Evolutionary conservation across 2,329 filamentous ascomycete genomes (phyloP), one percentile per base, ranked within the genome.

Genomic region (Botrytis pseudocinerea): DNA sequence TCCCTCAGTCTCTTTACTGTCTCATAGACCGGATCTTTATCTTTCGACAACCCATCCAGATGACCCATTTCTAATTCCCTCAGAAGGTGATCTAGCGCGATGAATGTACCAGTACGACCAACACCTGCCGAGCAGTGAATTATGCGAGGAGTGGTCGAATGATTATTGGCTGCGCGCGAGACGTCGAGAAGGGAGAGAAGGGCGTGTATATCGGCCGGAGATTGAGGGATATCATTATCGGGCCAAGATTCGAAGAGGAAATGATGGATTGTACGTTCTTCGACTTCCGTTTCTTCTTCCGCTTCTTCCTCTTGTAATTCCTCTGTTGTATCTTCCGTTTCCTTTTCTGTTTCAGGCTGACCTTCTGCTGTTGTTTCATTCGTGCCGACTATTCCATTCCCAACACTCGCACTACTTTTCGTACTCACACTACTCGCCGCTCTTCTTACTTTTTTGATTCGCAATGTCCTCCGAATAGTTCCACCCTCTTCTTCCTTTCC

Each of bases 71-170:
- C 60, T 25, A 76, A 61, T 65, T 76, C 75, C 38, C 74, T 60
- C 25, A 75, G 35, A 18, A 77, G 70, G 42, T 76, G 70, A 69
- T 77, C 75, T 1, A 77, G 62, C 28, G 74, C 74, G 22, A 77
- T 76, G 80, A 98, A 98, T 0, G 95, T 95, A 7, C 95, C 95
- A 0, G 95, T 98, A 32, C 95, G 91, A 0, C 95, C 95, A 81
- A 96, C 98, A 0, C 96, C 95, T 4, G 95, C 95, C 69, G 93
- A 97, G 83, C 95, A 98, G 81, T 98, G 95, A 0, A 98, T 94
- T 40, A 98, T 69, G 18, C 75, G 69, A 9, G 74, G 72, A 1
- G 38, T 59, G 38, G 65, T 44, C 35, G 44, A 40, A 51, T 69
- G 38, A n/a, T 70, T 70, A 65, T 71, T 51, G 40, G 42, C 65